These are phyloP conservation scores for Apiospora phragmitis DNA, from an alignment of 2,329 filamentous ascomycete species.

Conservation along the genomic window DNA sequence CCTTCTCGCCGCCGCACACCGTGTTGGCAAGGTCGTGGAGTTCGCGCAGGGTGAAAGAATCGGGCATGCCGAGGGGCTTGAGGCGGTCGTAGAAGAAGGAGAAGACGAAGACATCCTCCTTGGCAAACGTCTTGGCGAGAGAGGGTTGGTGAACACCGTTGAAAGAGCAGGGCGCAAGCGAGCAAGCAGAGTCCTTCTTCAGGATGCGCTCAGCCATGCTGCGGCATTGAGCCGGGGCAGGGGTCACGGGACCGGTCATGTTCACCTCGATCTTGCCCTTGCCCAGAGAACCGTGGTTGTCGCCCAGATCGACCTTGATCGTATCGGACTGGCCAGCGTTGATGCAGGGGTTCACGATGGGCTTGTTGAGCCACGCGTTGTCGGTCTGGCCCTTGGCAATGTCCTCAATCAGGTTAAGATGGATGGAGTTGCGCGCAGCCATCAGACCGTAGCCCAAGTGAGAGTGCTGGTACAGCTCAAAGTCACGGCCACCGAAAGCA, in stretches of 20 bases:
- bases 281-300: constrained; percentile 63
- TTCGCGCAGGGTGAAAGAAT: constrained; percentile 90
- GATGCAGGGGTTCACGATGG: constrained; percentile 61
- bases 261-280: constrained; percentile 65
- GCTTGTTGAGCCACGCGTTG: constrained; percentile 39
- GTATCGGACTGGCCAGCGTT: constrained; percentile 73
- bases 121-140: constrained; percentile 86
- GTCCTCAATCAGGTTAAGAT: constrained; percentile 72
- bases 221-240: constrained; percentile 84
- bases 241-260: constrained; percentile 80
- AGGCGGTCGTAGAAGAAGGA: constrained; percentile 98
- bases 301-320: constrained; percentile 70
- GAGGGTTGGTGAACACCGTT: constrained; percentile 95
- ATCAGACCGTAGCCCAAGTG: constrained; percentile 97
- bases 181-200: constrained; percentile 80
- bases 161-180: constrained; percentile 92
- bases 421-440: constrained; percentile 86
- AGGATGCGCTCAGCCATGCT: constrained; percentile 87
- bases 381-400: constrained; percentile 61
- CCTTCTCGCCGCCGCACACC: constrained; percentile 76
- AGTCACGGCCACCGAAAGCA: constrained; percentile 85
- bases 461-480: constrained; percentile 95
- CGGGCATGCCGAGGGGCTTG: constrained; percentile 94
- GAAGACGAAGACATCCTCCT: constrained; percentile 93
- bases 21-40: constrained; percentile 81